Percentiles rank a stretch among this genome's conserved stretches.
These are phyloP conservation scores for Fulvia fulva DNA, from an alignment of 2,329 filamentous ascomycete species.

Conservation along the genomic window DNA sequence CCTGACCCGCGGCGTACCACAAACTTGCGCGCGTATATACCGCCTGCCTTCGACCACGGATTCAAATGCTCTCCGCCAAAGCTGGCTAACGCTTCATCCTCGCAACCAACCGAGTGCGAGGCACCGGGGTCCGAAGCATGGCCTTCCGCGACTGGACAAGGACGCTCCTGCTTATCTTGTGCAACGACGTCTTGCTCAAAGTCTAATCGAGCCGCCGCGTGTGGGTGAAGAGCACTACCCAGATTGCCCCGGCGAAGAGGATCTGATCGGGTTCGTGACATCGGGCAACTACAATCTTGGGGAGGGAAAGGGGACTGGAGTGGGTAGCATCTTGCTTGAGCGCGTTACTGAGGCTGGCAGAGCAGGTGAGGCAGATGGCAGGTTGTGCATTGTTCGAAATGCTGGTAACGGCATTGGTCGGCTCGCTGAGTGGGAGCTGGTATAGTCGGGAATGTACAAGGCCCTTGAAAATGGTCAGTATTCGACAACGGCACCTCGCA, in stretches of 20 bases:
- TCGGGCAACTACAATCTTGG: constrained; percentile 78
- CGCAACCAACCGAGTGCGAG: constrained; percentile 22
- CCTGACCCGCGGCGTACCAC: constrained; percentile 65
- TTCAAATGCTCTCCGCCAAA: constrained; percentile 51
- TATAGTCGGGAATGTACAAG: constrained; percentile 30
- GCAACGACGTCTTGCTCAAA: constrained; percentile 39
- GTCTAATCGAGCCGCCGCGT: constrained; percentile 42
- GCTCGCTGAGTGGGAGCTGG: constrained; percentile 71
- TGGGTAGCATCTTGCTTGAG: constrained; percentile 65
- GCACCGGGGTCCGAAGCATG: constrained; percentile 22
- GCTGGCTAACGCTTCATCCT: constrained; percentile 65
- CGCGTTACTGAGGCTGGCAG: constrained; percentile 49
- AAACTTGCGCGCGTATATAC: constrained; percentile 76
- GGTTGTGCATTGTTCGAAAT: constrained; percentile 74
- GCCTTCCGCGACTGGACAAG: constrained; percentile 26
- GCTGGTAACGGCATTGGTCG: constrained; percentile 75
- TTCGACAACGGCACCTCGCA: too few relatives aligned
- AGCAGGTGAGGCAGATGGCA: constrained; percentile 41
- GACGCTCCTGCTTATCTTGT: constrained; percentile 44
- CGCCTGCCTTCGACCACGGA: constrained; percentile 60
- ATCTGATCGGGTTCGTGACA: constrained; percentile 87
- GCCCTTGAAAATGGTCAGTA: too few relatives aligned
- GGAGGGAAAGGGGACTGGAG: constrained; percentile 68
- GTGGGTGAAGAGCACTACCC: constrained; percentile 49
- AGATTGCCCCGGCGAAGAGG: constrained; percentile 65